phyloP scores from a whole-genome alignment of 2,329 filamentous ascomycete species.

The Knufia fluminis region DNA sequence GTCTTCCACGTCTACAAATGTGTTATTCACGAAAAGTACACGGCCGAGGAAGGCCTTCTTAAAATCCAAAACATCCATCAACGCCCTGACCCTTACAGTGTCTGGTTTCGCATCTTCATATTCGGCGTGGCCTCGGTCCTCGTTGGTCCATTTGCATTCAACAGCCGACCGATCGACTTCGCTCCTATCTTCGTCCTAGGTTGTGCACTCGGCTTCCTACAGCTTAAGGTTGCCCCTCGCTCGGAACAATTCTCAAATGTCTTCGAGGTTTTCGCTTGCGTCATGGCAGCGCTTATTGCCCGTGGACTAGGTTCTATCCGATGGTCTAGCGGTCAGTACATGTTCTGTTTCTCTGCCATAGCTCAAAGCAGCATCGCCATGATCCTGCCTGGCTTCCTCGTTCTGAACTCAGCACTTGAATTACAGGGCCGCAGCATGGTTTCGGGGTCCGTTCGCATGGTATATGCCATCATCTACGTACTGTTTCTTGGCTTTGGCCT shows the following conservation, averaged over 20 bases:
- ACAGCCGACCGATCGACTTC: slow-evolving; percentile 66
- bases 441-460: slow-evolving; percentile 62
- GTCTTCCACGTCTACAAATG: slow-evolving; percentile 41
- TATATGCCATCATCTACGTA: slow-evolving; percentile 66
- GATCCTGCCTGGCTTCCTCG: slow-evolving; percentile 62
- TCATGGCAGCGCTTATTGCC: slow-evolving; percentile 59
- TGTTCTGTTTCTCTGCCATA: slow-evolving; percentile 64
- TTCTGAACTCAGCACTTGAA: slow-evolving; percentile 54
- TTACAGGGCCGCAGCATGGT: slow-evolving; percentile 61
- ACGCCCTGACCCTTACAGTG: slow-evolving; percentile 46
- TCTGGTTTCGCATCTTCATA: slow-evolving; percentile 49
- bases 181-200: slow-evolving; percentile 69
- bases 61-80: slow-evolving; percentile 46
- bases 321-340: slow-evolving; percentile 33
- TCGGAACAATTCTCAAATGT: slow-evolving; percentile 60
- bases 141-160: slow-evolving; percentile 73
- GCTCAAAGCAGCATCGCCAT: slow-evolving; percentile 65
- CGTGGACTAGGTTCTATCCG: slow-evolving; percentile 59
- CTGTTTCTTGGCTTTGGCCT: slow-evolving; percentile 65
- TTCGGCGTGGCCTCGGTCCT: slow-evolving; percentile 68
- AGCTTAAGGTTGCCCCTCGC: slow-evolving; percentile 63
- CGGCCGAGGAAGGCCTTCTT: slow-evolving; percentile 36
- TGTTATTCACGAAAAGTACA: slow-evolving; percentile 38
- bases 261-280: slow-evolving; percentile 54
- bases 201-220: slow-evolving; percentile 62